Percentiles rank a stretch among this genome's conserved stretches.
Conservation (phyloP, 768 basidiomycete genomes). For the Gloeophyllum trabeum region DNA sequence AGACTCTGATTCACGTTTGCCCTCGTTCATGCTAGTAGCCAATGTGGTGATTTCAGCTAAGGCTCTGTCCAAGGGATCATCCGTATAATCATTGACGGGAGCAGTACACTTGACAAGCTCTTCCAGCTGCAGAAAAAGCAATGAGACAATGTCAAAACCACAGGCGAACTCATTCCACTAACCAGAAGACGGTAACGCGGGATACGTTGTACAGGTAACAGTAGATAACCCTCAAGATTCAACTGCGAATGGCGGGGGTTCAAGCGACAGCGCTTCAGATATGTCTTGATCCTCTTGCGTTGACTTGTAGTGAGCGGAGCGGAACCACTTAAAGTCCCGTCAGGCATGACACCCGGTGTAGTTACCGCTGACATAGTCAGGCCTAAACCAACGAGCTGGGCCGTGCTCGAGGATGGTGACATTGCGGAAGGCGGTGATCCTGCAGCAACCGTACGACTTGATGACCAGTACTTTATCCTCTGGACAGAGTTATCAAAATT, state of each 20-base stretch:
- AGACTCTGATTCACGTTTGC: conserved; percentile 91
- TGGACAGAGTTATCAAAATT: conserved; percentile 92
- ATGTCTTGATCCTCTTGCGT: conserved; percentile 78
- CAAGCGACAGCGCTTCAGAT: conserved; percentile 82
- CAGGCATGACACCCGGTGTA: conserved; percentile 31
- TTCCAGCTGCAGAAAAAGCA: conserved; percentile 47
- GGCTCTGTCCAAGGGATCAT: conserved; percentile 80
- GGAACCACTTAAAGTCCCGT: conserved; percentile 20
- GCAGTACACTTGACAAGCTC: conserved; percentile 80
- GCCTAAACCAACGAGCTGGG: conserved; percentile 54
- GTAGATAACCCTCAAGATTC: conserved; percentile 85
- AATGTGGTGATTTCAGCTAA: conserved; percentile 79
- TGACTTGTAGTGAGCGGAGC: conserved; percentile 61
- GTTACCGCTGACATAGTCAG: conserved; percentile 42
- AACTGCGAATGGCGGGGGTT: conserved; percentile 90
- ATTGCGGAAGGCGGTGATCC: conserved; percentile 29
- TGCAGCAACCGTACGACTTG: conserved; percentile 33
- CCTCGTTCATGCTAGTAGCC: conserved; percentile 96
- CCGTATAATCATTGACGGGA: conserved; percentile 61
- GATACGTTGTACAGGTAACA: conserved; percentile 92
- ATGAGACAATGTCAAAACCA: neutral
- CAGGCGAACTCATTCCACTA: conserved; percentile 18
- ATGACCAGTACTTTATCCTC: conserved; percentile 79
- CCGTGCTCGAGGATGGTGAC: conserved; percentile 50
- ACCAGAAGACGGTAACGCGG: conserved; percentile 94